Percentiles rank a stretch among this genome's conserved stretches.
Conservation (phyloP, 2,329 filamentous ascomycete genomes). For the Xylariaceae sp. region DNA sequence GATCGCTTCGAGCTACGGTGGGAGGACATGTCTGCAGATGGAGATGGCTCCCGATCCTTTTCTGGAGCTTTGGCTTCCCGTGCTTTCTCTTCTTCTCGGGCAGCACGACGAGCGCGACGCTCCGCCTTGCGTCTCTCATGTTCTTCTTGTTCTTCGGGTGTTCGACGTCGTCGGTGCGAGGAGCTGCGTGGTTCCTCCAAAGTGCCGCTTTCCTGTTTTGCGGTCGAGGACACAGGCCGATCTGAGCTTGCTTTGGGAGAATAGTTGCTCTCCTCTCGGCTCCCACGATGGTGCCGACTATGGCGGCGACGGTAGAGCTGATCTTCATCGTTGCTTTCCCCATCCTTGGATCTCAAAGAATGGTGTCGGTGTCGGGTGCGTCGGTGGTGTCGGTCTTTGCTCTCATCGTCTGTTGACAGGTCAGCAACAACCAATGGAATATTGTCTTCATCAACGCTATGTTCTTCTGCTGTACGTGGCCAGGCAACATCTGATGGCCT, state of each 20-base stretch:
- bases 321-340: slow-evolving; percentile 18
- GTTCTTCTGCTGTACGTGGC: slow-evolving; percentile 22
- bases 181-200: slow-evolving; percentile 35
- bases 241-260: slow-evolving; percentile 26
- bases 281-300: slow-evolving; percentile 28
- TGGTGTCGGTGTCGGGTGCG: slow-evolving; percentile 30
- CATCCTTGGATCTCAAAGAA: slow-evolving; percentile 19
- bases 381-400: slow-evolving; percentile 30
- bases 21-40: slow-evolving; percentile 24
- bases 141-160: slow-evolving; percentile 42
- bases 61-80: slow-evolving; percentile 14
- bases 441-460: slow-evolving; percentile 33
- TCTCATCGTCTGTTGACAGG: slow-evolving; percentile 49
- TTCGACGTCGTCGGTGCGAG: slow-evolving; percentile 34
- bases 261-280: slow-evolving; percentile 18
- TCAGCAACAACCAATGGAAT: slow-evolving; percentile 48
- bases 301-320: slow-evolving; percentile 33
- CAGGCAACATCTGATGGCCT: slow-evolving; percentile 23
- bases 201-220: slow-evolving; percentile 35
- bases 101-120: slow-evolving; percentile 30
- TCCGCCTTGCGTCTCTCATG: slow-evolving; percentile 47
- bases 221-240: slow-evolving; percentile 29
- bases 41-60: slow-evolving; percentile 23
- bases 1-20: slow-evolving; percentile 38
- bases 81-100: slow-evolving; percentile 13